phyloP scores from a whole-genome alignment of 768 basidiomycete genomes.

The Daedaleopsis nitida region DNA sequence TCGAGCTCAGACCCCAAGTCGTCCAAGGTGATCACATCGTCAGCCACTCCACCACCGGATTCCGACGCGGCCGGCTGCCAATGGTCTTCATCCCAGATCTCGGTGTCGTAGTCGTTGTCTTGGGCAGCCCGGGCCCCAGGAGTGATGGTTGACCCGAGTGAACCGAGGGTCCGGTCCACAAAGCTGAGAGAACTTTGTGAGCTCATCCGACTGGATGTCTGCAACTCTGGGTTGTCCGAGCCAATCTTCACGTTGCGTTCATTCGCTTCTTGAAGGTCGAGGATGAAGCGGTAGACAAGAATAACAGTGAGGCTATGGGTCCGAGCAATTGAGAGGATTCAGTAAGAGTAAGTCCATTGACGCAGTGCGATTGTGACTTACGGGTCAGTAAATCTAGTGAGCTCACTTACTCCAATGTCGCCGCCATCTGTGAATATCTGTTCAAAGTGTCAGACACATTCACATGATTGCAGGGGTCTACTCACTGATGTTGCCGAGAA shows the following conservation, averaged over 20 bases:
- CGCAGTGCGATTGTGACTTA: too few species aligned
- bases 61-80: too few species aligned
- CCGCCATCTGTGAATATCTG: too few species aligned
- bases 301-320: neutral
- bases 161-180: neutral
- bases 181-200: neutral
- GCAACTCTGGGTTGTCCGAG: slow-evolving; percentile 1
- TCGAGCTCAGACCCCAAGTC: too few species aligned
- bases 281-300: neutral
- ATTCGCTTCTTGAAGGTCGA: neutral
- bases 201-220: neutral
- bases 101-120: neutral
- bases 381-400: too few species aligned
- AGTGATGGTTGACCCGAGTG: neutral
- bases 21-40: too few species aligned
- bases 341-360: neutral
- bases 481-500: neutral
- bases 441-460: too few species aligned
- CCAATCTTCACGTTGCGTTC: slow-evolving; percentile 3
- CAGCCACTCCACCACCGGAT: too few species aligned
- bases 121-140: too few species aligned
- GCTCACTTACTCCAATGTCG: too few species aligned
- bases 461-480: too few species aligned
- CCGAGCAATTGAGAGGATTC: neutral
- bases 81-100: too few species aligned